Percentiles rank a stretch among this genome's conserved stretches.
These are phyloP conservation scores for Curvularia verruculosa DNA, from an alignment of 2,329 filamentous ascomycete species.

Conservation along the genomic window DNA sequence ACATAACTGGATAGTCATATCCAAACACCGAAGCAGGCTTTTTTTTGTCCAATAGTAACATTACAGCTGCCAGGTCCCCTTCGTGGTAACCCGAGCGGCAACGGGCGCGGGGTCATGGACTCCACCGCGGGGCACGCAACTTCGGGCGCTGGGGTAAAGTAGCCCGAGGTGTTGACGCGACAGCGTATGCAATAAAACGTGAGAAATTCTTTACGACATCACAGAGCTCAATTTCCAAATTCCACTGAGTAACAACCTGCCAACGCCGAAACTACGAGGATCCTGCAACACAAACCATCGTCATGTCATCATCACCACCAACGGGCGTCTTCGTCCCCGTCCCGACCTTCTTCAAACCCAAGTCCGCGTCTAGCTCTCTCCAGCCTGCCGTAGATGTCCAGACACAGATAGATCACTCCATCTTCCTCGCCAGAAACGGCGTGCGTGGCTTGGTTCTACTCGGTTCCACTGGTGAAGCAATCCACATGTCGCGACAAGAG, in stretches of 20 bases:
- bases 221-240: not conserved
- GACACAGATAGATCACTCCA: constrained; percentile 63
- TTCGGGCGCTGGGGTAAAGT: constrained; percentile 36
- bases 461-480: constrained; percentile 68
- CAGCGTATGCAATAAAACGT: constrained; percentile 14
- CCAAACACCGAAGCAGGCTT: not conserved
- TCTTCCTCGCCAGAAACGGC: constrained; percentile 66
- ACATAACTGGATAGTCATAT: not conserved
- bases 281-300: constrained; percentile 15
- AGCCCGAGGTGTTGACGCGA: constrained; percentile 29
- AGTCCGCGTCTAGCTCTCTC: constrained; percentile 52
- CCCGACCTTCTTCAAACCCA: constrained; percentile 68
- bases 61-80: not conserved
- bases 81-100: constrained; percentile 27
- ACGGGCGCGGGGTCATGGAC: constrained; percentile 35
- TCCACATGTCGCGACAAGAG: constrained; percentile 66
- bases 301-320: constrained; percentile 41
- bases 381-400: constrained; percentile 63
- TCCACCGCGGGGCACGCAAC: constrained; percentile 27
- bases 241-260: not conserved
- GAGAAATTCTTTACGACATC: not conserved
- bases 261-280: not conserved
- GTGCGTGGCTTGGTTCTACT: constrained; percentile 67
- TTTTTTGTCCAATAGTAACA: not conserved
- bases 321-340: constrained; percentile 53